phyloP scores from a whole-genome alignment of 306 rosid species.

The Leucaena leucocephala region DNA sequence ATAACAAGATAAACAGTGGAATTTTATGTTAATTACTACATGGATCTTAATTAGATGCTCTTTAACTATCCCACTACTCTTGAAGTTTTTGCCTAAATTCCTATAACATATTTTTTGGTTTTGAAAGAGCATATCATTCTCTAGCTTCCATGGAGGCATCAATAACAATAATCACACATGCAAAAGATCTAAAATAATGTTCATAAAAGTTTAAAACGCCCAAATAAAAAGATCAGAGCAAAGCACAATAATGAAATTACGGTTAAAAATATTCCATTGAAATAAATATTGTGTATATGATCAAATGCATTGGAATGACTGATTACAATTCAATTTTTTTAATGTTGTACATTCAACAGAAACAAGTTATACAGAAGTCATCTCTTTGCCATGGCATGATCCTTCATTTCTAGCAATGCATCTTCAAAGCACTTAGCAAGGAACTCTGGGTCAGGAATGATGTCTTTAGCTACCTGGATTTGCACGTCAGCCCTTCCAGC shows the following conservation, averaged over 20 bases:
- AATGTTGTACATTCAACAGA: constrained; percentile 20
- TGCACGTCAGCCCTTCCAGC: constrained; percentile 91
- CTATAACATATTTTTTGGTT: not conserved
- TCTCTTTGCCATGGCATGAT: constrained; percentile 41
- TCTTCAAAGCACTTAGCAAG: constrained; percentile 88
- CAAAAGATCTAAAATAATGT: not conserved
- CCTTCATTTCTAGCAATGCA: constrained; percentile 81
- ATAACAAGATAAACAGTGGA: not conserved
- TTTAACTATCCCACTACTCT: not conserved
- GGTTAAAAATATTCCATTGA: not conserved
- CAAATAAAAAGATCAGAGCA: not conserved
- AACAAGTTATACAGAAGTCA: constrained; percentile 22
- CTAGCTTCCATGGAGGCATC: not conserved
- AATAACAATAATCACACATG: not conserved
- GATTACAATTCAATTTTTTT: not conserved
- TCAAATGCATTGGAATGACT: constrained; percentile 7
- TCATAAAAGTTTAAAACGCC: not conserved
- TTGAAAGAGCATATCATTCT: not conserved
- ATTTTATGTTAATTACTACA: not conserved
- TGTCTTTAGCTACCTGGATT: constrained; percentile 85
- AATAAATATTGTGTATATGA: not conserved
- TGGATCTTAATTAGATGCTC: not conserved
- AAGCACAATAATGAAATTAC: not conserved
- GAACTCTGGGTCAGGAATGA: constrained; percentile 81
- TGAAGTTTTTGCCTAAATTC: not conserved